Conservation (phyloP, 768 basidiomycete species). For the Tricholoma terreum region DNA sequence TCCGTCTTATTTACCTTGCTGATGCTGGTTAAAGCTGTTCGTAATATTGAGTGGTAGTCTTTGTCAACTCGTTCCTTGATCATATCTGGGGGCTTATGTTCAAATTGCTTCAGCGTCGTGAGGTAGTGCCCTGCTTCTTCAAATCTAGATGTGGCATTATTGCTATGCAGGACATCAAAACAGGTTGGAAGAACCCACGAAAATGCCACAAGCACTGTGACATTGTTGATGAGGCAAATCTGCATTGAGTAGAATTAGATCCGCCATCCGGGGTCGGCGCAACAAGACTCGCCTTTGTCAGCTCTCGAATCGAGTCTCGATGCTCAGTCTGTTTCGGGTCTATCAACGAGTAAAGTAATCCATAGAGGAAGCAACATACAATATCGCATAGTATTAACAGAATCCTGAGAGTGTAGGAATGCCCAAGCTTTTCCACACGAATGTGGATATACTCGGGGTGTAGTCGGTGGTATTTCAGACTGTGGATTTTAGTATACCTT, state of each 20-base stretch:
- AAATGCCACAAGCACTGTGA: constrained; percentile 92
- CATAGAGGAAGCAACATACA: constrained; percentile 46
- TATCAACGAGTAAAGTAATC: not conserved
- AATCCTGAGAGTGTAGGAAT: constrained; percentile 78
- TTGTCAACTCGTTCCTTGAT: constrained; percentile 95
- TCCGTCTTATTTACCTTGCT: constrained; percentile 98
- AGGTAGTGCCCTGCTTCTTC: constrained; percentile 95
- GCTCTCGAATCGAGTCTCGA: constrained; percentile 84
- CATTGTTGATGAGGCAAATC: constrained; percentile 88
- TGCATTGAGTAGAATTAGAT: constrained; percentile 21
- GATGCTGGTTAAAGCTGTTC: constrained; percentile 81
- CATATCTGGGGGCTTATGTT: constrained; percentile 87
- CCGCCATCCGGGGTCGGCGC: not conserved
- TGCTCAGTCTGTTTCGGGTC: constrained; percentile 68
- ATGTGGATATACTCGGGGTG: constrained; percentile 96
- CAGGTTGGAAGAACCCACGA: constrained; percentile 47
- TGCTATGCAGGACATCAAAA: not conserved
- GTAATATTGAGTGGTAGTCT: constrained; percentile 78
- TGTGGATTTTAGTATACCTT: constrained; percentile 25
- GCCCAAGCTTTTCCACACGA: constrained; percentile 84
- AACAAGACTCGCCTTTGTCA: constrained; percentile 68
- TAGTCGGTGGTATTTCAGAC: constrained; percentile 90
- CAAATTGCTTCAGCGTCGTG: constrained; percentile 87
- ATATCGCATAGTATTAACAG: constrained; percentile 90
- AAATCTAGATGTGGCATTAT: constrained; percentile 40